phyloP scores from a whole-genome alignment of 2,329 filamentous ascomycete genomes.

The Sclerotinia spermophila region DNA sequence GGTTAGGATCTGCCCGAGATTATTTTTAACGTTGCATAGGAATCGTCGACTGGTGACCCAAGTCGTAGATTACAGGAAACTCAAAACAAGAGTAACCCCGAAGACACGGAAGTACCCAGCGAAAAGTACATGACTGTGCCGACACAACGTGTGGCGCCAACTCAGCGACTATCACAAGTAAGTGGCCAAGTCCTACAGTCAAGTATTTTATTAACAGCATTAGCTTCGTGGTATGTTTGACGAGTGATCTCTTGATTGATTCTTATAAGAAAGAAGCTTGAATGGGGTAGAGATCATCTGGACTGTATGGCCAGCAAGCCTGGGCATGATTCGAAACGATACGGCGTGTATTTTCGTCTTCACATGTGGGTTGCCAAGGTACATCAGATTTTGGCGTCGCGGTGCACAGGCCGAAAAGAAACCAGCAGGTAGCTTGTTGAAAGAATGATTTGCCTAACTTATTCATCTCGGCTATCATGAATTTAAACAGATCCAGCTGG shows the following conservation, averaged over 20 bases:
- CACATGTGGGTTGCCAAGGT: neutral
- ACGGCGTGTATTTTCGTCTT: neutral
- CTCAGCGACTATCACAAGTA: slow-evolving; percentile 69
- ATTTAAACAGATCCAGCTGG: slow-evolving; percentile 65
- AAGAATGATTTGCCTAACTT: neutral
- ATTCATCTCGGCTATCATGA: neutral
- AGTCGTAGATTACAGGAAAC: slow-evolving; percentile 24
- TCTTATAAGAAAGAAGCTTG: neutral
- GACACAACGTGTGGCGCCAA: slow-evolving; percentile 58
- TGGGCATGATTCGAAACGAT: neutral
- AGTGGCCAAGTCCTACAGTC: slow-evolving; percentile 36
- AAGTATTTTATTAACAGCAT: slow-evolving; percentile 24
- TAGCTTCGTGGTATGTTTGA: slow-evolving; percentile 37
- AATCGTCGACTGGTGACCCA: slow-evolving; percentile 30
- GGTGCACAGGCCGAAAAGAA: neutral
- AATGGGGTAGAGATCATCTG: neutral
- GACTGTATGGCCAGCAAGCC: neutral
- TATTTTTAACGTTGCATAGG: slow-evolving; percentile 36
- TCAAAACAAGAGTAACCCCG: slow-evolving; percentile 22
- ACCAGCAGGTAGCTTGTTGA: neutral
- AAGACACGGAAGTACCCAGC: neutral
- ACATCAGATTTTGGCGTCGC: neutral
- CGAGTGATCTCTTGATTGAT: slow-evolving; percentile 23
- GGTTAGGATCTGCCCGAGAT: slow-evolving; percentile 3
- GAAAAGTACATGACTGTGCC: slow-evolving; percentile 19